Evolutionary conservation across 1,284 basidiomycete genomes (phyloP).

Genomic region (Ganoderma multipileum): DNA sequence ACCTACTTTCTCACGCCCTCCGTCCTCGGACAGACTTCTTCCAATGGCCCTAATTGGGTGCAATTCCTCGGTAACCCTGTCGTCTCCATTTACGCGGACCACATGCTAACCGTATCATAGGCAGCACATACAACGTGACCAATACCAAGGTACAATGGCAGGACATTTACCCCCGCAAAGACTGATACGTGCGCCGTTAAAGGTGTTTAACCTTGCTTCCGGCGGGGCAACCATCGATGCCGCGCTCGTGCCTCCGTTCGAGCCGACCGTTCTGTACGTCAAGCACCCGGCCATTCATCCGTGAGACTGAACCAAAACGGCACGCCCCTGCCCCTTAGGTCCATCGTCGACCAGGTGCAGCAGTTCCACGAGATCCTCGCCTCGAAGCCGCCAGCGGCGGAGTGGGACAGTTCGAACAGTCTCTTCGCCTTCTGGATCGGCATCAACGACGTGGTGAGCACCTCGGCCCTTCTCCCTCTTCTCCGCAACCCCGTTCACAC

Average conservation of each 20-base stretch:
- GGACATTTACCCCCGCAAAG: constrained; percentile 10
- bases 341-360: constrained; percentile 66
- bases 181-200: constrained; percentile 13
- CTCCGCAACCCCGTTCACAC: constrained; percentile 13
- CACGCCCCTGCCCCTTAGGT: constrained; percentile 43
- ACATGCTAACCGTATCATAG: constrained; percentile 33
- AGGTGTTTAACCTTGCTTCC: constrained; percentile 67
- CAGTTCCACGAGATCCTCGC: constrained; percentile 62
- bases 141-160: constrained; percentile 49
- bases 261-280: constrained; percentile 60
- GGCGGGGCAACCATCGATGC: constrained; percentile 70
- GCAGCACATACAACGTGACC: constrained; percentile 60
- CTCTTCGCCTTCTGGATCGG: constrained; percentile 72
- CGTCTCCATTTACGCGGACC: constrained; percentile 7
- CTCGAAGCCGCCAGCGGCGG: constrained; percentile 54
- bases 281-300: not conserved
- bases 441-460: constrained; percentile 65
- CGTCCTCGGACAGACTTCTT: constrained; percentile 50
- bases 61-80: constrained; percentile 54
- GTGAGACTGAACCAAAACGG: constrained; percentile 11
- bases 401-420: constrained; percentile 61
- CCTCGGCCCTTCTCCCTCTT: constrained; percentile 11
- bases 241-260: constrained; percentile 62
- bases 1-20: constrained; percentile 25
- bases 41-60: constrained; percentile 72